A percentile compares a stretch with the other conserved stretches of the same genome.
These are phyloP conservation scores for Cucurbitaria berberidis DNA, from an alignment of 2,329 filamentous ascomycete species.

Conservation along the genomic window DNA sequence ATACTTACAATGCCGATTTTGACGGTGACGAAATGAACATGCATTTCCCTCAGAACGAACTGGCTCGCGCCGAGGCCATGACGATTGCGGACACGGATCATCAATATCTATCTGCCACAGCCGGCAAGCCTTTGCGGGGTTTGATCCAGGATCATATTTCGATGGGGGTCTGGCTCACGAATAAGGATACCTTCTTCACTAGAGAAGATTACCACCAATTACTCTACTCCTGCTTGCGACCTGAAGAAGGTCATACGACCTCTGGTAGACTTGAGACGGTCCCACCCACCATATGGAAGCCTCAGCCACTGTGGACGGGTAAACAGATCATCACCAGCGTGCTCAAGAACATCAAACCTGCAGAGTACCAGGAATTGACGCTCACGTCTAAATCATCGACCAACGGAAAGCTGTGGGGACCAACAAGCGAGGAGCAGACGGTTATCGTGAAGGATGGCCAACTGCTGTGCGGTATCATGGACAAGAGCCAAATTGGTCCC, in stretches of 20 bases:
- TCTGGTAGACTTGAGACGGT: conserved; percentile 82
- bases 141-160: conserved; percentile 98
- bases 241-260: conserved; percentile 87
- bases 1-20: conserved; percentile 99
- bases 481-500: conserved; percentile 94
- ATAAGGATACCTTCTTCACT: conserved; percentile 88
- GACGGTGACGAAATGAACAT: conserved; percentile 99
- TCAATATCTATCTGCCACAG: conserved; percentile 92
- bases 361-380: conserved; percentile 75
- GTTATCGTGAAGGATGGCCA: conserved; percentile 88
- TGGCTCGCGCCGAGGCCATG: conserved; percentile 89
- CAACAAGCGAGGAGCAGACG: conserved; percentile 73
- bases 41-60: conserved; percentile 98
- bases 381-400: conserved; percentile 82
- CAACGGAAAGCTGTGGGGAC: conserved; percentile 78
- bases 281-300: conserved; percentile 81
- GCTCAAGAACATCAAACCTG: conserved; percentile 86
- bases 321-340: conserved; percentile 96
- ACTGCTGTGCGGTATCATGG: conserved; percentile 86
- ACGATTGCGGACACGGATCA: conserved; percentile 96
- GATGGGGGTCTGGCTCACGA: conserved; percentile 89
- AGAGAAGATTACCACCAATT: conserved; percentile 89
- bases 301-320: conserved; percentile 84
- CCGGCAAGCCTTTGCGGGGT: conserved; percentile 91
- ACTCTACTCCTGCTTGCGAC: conserved; percentile 87